phyloP scores from a whole-genome alignment of 352 stramenopile genomes.

The Stephanocyclus meneghinianus region DNA sequence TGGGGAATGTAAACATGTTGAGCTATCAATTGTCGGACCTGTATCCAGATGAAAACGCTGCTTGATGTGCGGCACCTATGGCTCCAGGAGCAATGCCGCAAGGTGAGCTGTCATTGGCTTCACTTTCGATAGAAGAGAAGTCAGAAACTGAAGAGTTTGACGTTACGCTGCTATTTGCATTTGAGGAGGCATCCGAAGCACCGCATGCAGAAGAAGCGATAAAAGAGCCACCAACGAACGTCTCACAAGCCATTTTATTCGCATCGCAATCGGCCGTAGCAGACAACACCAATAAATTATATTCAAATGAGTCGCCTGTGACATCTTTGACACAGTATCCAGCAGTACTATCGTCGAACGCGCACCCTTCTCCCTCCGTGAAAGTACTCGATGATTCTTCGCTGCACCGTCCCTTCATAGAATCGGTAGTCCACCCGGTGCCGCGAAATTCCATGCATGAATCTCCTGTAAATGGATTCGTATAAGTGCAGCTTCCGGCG shows the following conservation, averaged over 20 bases:
- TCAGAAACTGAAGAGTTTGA: neutral
- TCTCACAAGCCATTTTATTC: constrained; percentile 49
- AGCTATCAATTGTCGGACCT: no score
- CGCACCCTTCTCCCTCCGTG: constrained; percentile 1
- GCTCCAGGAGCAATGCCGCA: constrained; percentile 50
- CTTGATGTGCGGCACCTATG: constrained; percentile 59
- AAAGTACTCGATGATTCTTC: constrained; percentile 14
- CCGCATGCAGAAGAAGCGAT: neutral
- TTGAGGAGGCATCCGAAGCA: neutral
- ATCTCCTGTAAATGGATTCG: constrained; percentile 22
- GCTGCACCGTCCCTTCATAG: constrained; percentile 28
- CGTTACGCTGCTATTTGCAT: neutral
- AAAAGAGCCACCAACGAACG: constrained; percentile 37
- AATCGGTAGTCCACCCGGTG: constrained; percentile 24
- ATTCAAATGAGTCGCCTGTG: constrained; percentile 15
- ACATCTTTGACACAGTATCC: constrained; percentile 45
- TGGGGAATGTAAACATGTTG: no score
- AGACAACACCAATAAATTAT: constrained; percentile 19
- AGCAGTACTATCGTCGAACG: constrained; percentile 4
- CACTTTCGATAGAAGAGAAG: constrained; percentile 10
- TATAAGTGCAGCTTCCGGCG: constrained; percentile 37
- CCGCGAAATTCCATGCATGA: constrained; percentile 39
- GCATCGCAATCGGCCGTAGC: constrained; percentile 21
- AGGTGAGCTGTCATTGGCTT: constrained; percentile 9
- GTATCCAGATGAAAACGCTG: constrained; percentile 36